A percentile compares a stretch with the other conserved stretches of the same genome.
Evolutionary conservation across 2,329 filamentous ascomycete species (phyloP).

Genomic region (Exophiala spinifera): DNA sequence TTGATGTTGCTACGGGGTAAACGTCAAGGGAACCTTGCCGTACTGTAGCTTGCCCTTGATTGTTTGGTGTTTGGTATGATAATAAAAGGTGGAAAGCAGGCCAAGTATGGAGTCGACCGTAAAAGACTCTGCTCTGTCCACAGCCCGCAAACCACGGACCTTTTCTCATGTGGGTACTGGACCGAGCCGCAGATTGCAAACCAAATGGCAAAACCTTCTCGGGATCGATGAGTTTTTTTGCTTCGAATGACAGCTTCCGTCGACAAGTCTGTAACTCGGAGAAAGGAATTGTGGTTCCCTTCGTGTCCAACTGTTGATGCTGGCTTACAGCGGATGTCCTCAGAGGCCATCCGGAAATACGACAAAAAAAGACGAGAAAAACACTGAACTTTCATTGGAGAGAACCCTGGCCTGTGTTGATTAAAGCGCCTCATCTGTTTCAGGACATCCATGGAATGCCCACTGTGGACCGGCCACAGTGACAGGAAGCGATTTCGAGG

Average conservation of each 20-base stretch:
- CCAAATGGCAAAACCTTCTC: background rate
- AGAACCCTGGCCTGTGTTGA: background rate
- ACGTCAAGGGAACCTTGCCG: background rate
- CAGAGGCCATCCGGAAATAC: background rate
- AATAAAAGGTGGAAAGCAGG: background rate
- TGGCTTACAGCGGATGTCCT: background rate
- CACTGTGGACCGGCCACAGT: conserved; percentile 2
- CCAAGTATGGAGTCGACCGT: background rate
- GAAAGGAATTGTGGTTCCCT: background rate
- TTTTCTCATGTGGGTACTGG: background rate
- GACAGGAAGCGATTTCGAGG: background rate
- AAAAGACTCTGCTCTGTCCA: background rate
- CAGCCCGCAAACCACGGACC: background rate
- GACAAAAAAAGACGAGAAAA: background rate
- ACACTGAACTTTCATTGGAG: background rate
- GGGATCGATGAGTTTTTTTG: background rate
- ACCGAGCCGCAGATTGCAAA: background rate
- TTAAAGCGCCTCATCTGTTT: conserved; percentile 2
- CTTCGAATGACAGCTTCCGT: background rate
- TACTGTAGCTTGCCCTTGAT: background rate
- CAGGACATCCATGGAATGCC: conserved; percentile 1
- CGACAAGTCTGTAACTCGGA: background rate
- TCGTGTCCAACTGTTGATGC: background rate
- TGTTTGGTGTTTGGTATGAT: background rate
- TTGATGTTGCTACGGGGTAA: background rate